Base-by-base conservation (phyloP, 352 stramenopile species). In the Globisporangium canariense region DNA sequence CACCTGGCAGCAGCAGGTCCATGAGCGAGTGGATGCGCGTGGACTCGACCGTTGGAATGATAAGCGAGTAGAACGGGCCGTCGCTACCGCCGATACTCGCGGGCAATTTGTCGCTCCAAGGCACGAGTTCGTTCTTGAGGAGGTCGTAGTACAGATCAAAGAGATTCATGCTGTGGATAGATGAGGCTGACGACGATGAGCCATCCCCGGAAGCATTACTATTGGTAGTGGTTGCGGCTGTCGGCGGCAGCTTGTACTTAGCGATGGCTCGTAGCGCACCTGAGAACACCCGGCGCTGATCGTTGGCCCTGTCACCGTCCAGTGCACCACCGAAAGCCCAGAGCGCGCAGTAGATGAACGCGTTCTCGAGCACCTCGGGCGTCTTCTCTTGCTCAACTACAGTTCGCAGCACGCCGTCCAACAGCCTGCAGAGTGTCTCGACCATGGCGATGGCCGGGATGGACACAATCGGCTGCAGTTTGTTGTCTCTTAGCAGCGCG, bases 311-410 rank as follows among this genome's bases (percentile, higher is more conserved):
- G 20, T 99, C 95, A 54, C 89, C 84, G 25, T 97, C 88, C 47
- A 99, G 87, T 2, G 90, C 78, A 56, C 96, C 97, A 18, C 96
- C 96, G 71, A 99, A 99, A 2, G 96, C 96, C 97, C 97, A 99
- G 63, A 98, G 79, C 11, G 89, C 82, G 58, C 89, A 97, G 71
- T 98, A 98, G 18, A 96, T 83, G 76, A 99, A 99, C 11, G 97
- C 81, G 56, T 97, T 97, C 64, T 99, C 96, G 41, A 99, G 75
- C 13, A 96, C 54, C 9, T 98, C 91, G 0, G 79, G 75, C 0
- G 74, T 86, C 63, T 91, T 97, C 59, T 98, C 92, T 1, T 75
- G 68, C 56, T 96, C 87, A 11, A 58, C 69, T n/a, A 97, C 70
- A 0, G 70, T 36, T 18, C 64, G 79, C 40, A 98, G 73, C 20